These are phyloP conservation scores for Penicillium sp. DNA, from an alignment of 2,329 filamentous ascomycete species.

Conservation along the genomic window DNA sequence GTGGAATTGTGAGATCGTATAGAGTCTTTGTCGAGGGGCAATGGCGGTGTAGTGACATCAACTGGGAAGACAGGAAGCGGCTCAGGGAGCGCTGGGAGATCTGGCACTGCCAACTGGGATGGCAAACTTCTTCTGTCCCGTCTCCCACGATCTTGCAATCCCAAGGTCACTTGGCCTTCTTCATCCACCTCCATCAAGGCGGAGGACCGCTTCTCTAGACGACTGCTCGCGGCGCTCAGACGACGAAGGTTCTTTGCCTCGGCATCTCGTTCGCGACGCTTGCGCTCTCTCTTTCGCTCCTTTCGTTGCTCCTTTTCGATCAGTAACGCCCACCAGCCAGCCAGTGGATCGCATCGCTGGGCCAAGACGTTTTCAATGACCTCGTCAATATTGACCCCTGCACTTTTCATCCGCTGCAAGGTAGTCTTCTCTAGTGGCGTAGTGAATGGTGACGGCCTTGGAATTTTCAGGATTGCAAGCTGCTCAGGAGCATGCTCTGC, in stretches of 20 bases:
- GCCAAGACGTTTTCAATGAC: conserved; percentile 92
- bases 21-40: conserved; percentile 71
- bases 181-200: conserved; percentile 77
- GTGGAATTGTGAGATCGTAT: conserved; percentile 75
- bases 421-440: conserved; percentile 88
- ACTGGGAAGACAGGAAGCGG: conserved; percentile 37
- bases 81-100: conserved; percentile 76
- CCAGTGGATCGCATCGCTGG: conserved; percentile 83
- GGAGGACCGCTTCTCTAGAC: conserved; percentile 76
- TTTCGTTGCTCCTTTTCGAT: conserved; percentile 95
- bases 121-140: conserved; percentile 71
- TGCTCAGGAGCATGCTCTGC: conserved; percentile 83
- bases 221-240: conserved; percentile 84
- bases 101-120: conserved; percentile 63
- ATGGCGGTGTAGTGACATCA: conserved; percentile 48
- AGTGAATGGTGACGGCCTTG: conserved; percentile 77
- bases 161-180: conserved; percentile 55
- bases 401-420: conserved; percentile 85
- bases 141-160: conserved; percentile 70
- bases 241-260: conserved; percentile 77
- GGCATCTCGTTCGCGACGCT: conserved; percentile 77
- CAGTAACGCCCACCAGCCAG: conserved; percentile 93
- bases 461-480: conserved; percentile 80
- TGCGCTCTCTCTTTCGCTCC: conserved; percentile 72
- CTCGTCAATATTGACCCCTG: conserved; percentile 88